phyloP scores from a whole-genome alignment of 176 grass and related monocot species.

The Oropetium thomaeum region DNA sequence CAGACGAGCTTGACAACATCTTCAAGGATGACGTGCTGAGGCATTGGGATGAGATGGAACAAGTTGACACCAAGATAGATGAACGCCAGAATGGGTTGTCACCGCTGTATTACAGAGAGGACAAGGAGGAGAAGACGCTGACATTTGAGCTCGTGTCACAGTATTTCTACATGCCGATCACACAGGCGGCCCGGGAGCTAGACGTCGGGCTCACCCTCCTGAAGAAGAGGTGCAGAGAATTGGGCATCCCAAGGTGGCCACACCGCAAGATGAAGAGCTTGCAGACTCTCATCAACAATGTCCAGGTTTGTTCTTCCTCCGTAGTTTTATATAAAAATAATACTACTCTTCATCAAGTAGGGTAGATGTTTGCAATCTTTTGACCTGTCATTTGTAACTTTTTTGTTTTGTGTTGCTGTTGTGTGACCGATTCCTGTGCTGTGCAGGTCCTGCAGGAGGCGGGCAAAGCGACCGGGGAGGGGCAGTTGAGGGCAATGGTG shows the following conservation, averaged over 20 bases:
- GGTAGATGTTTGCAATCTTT: not conserved
- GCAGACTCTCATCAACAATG: conserved; percentile 55
- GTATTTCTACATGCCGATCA: conserved; percentile 77
- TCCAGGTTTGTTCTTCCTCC: conserved; percentile 39
- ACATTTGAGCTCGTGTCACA: conserved; percentile 55
- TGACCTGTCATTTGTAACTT: not conserved
- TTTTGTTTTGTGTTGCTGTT: not conserved
- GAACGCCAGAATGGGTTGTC: not conserved
- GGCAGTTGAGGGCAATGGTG: conserved; percentile 29
- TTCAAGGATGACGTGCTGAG: conserved; percentile 34
- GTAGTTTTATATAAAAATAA: not conserved
- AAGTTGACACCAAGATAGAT: not conserved
- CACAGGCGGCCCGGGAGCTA: conserved; percentile 48
- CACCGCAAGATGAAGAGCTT: conserved; percentile 78
- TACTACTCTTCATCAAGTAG: not conserved
- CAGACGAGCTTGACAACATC: conserved; percentile 32
- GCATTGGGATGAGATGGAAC: conserved; percentile 51
- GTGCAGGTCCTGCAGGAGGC: conserved; percentile 42
- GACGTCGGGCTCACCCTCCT: conserved; percentile 62
- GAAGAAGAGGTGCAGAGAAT: conserved; percentile 66
- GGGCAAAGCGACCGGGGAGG: conserved; percentile 33
- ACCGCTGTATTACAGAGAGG: not conserved
- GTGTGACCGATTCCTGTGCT: not conserved
- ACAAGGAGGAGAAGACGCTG: conserved; percentile 18
- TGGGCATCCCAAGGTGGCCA: conserved; percentile 68